phyloP scores from a whole-genome alignment of 129 eudicot genomes.

The Glebionis coronaria region DNA sequence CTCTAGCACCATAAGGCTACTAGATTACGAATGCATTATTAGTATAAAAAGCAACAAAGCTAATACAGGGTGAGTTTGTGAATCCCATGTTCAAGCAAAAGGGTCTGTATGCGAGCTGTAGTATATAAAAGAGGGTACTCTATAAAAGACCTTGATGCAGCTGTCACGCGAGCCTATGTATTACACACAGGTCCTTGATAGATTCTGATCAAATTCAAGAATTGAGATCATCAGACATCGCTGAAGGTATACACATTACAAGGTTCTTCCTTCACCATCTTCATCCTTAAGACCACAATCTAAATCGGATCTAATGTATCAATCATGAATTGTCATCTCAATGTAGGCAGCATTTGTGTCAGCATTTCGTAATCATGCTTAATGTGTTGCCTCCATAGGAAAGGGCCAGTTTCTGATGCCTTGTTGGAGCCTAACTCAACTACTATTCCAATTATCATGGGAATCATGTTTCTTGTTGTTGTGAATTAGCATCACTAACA shows the following conservation, averaged over 20 bases:
- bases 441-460: background rate
- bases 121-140: too few species aligned
- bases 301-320: background rate
- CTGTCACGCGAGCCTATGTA: background rate
- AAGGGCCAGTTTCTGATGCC: conserved; percentile 12
- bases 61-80: background rate
- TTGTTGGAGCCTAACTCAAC: background rate
- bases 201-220: conserved; percentile 19
- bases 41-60: background rate
- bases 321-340: background rate
- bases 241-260: conserved; percentile 55
- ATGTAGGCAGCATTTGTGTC: background rate
- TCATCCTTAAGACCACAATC: conserved; percentile 47
- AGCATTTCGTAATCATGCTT: background rate
- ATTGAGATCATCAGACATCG: conserved; percentile 57
- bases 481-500: conserved; percentile 18
- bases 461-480: conserved; percentile 25
- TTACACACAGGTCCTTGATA: conserved; percentile 11
- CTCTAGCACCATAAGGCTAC: too few species aligned
- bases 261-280: conserved; percentile 46
- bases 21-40: background rate
- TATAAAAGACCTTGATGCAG: conserved; percentile 19
- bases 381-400: background rate
- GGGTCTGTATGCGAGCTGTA: background rate
- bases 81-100: conserved; percentile 10